These are phyloP conservation scores for Neostapfia colusana DNA, from an alignment of 176 grass and related monocot species.

Conservation along the genomic window DNA sequence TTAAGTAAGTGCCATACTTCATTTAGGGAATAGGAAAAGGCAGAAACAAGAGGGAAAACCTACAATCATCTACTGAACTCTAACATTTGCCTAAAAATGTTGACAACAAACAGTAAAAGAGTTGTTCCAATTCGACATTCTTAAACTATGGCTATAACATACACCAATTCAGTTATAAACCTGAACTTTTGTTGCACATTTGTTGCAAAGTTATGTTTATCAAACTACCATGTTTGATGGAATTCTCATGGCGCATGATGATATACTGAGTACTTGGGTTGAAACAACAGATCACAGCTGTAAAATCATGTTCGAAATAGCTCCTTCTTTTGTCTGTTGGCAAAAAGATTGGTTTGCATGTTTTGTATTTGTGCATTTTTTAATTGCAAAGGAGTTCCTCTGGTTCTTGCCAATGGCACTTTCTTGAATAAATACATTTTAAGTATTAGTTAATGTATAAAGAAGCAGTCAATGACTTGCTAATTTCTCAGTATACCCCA, in stretches of 20 bases:
- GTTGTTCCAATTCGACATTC: not conserved
- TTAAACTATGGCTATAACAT: not conserved
- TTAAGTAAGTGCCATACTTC: not conserved
- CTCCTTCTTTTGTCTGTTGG: not conserved
- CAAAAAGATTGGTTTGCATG: not conserved
- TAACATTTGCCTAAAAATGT: not conserved
- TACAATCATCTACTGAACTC: not conserved
- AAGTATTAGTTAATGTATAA: not conserved
- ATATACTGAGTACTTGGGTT: not conserved
- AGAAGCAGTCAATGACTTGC: not conserved
- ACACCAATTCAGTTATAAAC: not conserved
- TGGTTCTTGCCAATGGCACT: not conserved
- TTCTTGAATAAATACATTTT: not conserved
- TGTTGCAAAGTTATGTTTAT: conserved; percentile 10
- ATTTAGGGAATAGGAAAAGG: not conserved
- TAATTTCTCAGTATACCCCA: not conserved
- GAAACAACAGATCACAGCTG: not conserved
- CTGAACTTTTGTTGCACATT: conserved; percentile 12
- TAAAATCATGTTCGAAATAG: not conserved
- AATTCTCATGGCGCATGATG: not conserved
- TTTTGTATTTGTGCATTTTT: not conserved
- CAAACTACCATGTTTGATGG: conserved; percentile 9
- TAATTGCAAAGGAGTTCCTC: not conserved
- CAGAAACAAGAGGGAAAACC: not conserved
- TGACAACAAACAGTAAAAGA: not conserved